These are phyloP conservation scores for Acanthamoeba royreba DNA, from an alignment of 208 protist species.

Conservation along the genomic window DNA sequence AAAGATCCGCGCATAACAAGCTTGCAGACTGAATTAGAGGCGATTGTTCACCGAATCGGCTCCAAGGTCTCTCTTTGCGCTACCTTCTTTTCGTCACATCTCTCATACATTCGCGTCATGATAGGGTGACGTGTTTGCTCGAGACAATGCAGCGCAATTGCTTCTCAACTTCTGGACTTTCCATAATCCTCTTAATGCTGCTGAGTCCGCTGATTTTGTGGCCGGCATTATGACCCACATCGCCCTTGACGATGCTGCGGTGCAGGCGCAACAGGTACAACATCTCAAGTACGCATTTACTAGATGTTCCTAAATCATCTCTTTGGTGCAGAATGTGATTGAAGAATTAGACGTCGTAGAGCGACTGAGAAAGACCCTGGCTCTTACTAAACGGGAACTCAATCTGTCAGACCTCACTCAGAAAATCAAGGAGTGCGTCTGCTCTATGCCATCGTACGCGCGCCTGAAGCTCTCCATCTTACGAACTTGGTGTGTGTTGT, in stretches of 20 bases:
- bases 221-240: constrained; percentile 39
- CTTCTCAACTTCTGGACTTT: constrained; percentile 34
- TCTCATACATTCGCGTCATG: too few species aligned
- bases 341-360: not conserved
- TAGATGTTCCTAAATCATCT: not conserved
- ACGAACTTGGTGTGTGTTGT: not conserved
- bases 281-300: not conserved
- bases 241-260: not conserved
- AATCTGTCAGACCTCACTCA: not conserved
- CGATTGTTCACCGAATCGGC: constrained; percentile 11
- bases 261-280: not conserved
- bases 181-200: constrained; percentile 4
- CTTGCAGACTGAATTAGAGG: constrained; percentile 15
- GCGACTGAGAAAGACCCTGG: not conserved
- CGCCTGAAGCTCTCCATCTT: too few species aligned
- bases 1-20: not conserved
- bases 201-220: not conserved
- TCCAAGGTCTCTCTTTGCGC: too few species aligned
- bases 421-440: constrained; percentile 24
- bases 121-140: constrained; percentile 22
- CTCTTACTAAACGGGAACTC: not conserved
- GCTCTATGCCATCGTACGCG: too few species aligned
- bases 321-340: not conserved
- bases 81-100: too few species aligned
- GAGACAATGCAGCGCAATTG: constrained; percentile 4